phyloP scores from a whole-genome alignment of 2,329 filamentous ascomycete species.

The Penicillium olsonii region DNA sequence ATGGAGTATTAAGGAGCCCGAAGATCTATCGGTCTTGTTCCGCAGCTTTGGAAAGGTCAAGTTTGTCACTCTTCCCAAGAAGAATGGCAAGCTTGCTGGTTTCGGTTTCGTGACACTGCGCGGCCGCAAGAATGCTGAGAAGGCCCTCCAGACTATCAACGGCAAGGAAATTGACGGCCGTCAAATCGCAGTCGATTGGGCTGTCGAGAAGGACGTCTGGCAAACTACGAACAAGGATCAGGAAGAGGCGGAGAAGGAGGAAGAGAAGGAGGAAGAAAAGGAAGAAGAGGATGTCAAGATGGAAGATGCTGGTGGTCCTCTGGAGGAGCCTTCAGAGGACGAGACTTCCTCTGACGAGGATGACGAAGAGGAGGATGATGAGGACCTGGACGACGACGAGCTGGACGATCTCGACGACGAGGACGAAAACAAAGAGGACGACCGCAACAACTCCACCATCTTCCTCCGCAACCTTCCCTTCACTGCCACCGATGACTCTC shows the following conservation, averaged over 20 bases:
- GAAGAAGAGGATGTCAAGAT: conserved; percentile 52
- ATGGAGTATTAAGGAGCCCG: conserved; percentile 88
- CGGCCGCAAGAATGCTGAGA: conserved; percentile 87
- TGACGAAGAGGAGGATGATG: conserved; percentile 43
- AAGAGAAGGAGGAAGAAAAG: conserved; percentile 26
- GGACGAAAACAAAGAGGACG: conserved; percentile 50
- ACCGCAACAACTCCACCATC: conserved; percentile 69
- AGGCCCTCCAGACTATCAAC: conserved; percentile 80
- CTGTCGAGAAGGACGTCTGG: conserved; percentile 89
- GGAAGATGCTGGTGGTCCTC: conserved; percentile 56
- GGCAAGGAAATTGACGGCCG: conserved; percentile 88
- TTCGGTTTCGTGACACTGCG: conserved; percentile 92
- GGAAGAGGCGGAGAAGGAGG: conserved; percentile 16
- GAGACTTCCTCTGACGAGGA: conserved; percentile 42
- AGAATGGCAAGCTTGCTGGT: conserved; percentile 70
- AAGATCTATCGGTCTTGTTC: conserved; percentile 79
- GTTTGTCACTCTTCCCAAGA: conserved; percentile 78
- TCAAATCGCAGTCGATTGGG: conserved; percentile 91
- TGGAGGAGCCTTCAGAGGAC: conserved; percentile 39
- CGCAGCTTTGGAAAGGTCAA: conserved; percentile 89
- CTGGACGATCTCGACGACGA: conserved; percentile 45
- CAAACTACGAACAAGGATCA: conserved; percentile 61
- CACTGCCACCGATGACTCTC: conserved; percentile 75
- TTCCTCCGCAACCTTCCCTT: conserved; percentile 96
- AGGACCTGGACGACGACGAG: conserved; percentile 47